Conservation (phyloP, 2,329 filamentous ascomycete species). For the Fulvia fulva region DNA sequence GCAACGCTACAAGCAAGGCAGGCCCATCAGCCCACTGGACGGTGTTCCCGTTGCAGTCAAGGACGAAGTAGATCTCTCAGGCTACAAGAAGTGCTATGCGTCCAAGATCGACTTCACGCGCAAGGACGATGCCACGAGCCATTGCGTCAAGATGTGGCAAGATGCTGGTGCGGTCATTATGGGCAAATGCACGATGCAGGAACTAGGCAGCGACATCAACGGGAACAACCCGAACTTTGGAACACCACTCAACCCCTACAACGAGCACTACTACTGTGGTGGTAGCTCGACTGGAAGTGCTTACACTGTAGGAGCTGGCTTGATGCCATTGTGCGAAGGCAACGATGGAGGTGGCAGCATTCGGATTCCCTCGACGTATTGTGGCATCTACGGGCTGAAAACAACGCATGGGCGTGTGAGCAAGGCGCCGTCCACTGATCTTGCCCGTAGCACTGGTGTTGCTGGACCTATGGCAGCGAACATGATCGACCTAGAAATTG, state of each 20-base stretch:
- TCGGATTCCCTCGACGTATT: constrained; percentile 70
- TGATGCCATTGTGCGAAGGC: constrained; percentile 72
- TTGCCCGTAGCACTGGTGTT: constrained; percentile 61
- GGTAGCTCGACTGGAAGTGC: constrained; percentile 75
- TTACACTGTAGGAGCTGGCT: constrained; percentile 64
- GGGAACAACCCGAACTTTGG: constrained; percentile 75
- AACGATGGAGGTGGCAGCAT: constrained; percentile 72
- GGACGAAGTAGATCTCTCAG: constrained; percentile 70
- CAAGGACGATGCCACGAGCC: constrained; percentile 51
- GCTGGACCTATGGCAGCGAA: constrained; percentile 72
- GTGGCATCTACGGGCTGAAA: constrained; percentile 79
- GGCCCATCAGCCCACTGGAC: constrained; percentile 66
- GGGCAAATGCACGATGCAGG: constrained; percentile 77
- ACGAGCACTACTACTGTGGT: constrained; percentile 71
- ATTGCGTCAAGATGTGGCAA: constrained; percentile 58
- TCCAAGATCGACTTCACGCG: constrained; percentile 57
- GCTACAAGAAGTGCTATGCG: constrained; percentile 65
- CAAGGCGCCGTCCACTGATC: constrained; percentile 54
- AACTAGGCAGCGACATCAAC: constrained; percentile 67
- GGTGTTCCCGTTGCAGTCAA: constrained; percentile 82
- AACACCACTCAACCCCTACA: constrained; percentile 74
- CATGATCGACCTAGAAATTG: constrained; percentile 71
- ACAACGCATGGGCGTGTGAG: constrained; percentile 68
- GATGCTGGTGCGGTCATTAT: constrained; percentile 71
- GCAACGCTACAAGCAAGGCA: constrained; percentile 63